Conservation (phyloP, 2,329 filamentous ascomycete species). For the Alternaria sp. region DNA sequence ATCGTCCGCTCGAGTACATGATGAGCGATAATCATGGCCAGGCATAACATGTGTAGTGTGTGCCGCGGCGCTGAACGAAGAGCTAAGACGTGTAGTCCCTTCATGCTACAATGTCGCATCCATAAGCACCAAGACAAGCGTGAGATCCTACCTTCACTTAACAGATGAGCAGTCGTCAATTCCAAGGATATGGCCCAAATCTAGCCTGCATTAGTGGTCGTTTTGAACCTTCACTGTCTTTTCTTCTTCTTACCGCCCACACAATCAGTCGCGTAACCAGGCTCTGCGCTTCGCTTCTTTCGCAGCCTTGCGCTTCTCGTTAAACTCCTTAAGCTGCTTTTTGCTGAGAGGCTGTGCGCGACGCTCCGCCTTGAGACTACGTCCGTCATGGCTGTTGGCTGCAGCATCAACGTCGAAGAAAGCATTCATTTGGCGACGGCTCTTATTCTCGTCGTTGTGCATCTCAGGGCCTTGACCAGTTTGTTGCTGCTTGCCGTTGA, state of each 20-base stretch:
- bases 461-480: slow-evolving; percentile 73
- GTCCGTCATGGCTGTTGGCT: slow-evolving; percentile 88
- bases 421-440: slow-evolving; percentile 85
- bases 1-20: slow-evolving; percentile 9
- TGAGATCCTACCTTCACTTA: slow-evolving; percentile 31
- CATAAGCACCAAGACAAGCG: slow-evolving; percentile 9
- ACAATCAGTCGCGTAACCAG: slow-evolving; percentile 81
- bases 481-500: slow-evolving; percentile 84
- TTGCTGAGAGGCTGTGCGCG: slow-evolving; percentile 84
- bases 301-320: slow-evolving; percentile 85
- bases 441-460: slow-evolving; percentile 88
- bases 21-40: neutral
- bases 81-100: neutral
- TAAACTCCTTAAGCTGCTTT: slow-evolving; percentile 88
- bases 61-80: slow-evolving; percentile 9
- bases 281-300: slow-evolving; percentile 95
- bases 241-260: slow-evolving; percentile 42
- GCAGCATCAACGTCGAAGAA: slow-evolving; percentile 97
- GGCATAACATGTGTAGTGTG: neutral
- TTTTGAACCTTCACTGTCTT: slow-evolving; percentile 23
- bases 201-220: slow-evolving; percentile 43
- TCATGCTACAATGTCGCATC: slow-evolving; percentile 4
- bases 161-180: slow-evolving; percentile 10
- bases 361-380: slow-evolving; percentile 90
- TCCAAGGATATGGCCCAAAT: slow-evolving; percentile 15